A percentile compares a stretch with the other conserved stretches of the same genome.
phyloP scores from a whole-genome alignment of 176 grass and related monocot species.

The Carex scoparia region DNA sequence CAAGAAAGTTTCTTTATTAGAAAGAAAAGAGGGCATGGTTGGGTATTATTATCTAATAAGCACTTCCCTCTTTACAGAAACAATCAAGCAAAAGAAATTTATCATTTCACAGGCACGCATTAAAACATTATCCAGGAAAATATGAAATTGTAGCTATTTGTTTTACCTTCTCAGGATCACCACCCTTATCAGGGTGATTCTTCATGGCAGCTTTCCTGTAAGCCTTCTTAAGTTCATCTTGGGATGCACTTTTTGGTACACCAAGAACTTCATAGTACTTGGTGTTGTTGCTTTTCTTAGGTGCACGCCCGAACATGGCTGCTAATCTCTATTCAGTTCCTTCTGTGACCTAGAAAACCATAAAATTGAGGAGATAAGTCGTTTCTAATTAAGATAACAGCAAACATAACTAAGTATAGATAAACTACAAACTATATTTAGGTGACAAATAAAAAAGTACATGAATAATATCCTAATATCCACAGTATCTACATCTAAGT shows the following conservation, averaged over 20 bases:
- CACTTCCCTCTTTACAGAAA: background rate
- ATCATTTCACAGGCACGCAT: background rate
- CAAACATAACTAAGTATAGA: background rate
- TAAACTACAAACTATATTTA: slow-evolving; percentile 13
- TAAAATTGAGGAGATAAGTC: background rate
- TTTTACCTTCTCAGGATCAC: slow-evolving; percentile 81
- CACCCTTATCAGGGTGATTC: slow-evolving; percentile 94
- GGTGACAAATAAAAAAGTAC: background rate
- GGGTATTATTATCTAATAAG: background rate
- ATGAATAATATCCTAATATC: background rate
- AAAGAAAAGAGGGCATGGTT: background rate
- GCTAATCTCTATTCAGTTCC: slow-evolving; percentile 25
- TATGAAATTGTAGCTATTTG: background rate
- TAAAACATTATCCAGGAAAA: background rate
- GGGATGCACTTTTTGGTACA: slow-evolving; percentile 69
- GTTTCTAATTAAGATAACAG: background rate
- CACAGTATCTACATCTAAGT: too few species aligned
- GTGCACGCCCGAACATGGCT: slow-evolving; percentile 91
- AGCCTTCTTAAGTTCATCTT: slow-evolving; percentile 88
- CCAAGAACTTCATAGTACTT: slow-evolving; percentile 95
- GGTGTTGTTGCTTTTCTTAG: slow-evolving; percentile 74
- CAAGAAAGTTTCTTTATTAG: background rate
- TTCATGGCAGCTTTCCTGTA: slow-evolving; percentile 82
- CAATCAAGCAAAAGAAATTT: background rate
- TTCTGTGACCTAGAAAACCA: background rate